Evolutionary conservation across 2,329 filamentous ascomycete genomes (phyloP).

Genomic region (Dactylellina haptotyla): DNA sequence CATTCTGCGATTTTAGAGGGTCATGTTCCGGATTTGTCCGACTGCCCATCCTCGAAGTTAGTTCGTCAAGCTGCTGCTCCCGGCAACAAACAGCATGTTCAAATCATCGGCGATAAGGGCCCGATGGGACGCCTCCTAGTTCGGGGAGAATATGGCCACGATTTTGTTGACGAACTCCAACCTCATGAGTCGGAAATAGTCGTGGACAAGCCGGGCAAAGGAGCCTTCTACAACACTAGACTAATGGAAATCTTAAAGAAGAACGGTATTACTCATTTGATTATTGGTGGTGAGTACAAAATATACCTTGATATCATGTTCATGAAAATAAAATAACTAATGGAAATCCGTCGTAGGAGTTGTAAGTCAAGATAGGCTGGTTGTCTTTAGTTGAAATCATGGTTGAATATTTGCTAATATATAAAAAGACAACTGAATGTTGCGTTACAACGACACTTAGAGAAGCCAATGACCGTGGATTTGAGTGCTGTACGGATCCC

Average conservation of each 20-base stretch:
- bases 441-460: conserved; percentile 69
- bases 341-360: conserved; percentile 35
- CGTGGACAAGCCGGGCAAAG: conserved; percentile 70
- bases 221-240: conserved; percentile 69
- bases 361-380: conserved; percentile 14
- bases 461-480: conserved; percentile 71
- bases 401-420: conserved; percentile 30
- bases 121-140: conserved; percentile 67
- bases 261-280: conserved; percentile 68
- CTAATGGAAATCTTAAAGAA: conserved; percentile 68
- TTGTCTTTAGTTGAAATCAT: too few relatives aligned
- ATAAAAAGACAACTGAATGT: conserved; percentile 59
- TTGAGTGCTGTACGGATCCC: conserved; percentile 67
- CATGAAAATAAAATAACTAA: not conserved
- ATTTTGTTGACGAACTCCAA: conserved; percentile 67
- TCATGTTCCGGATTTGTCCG: conserved; percentile 66
- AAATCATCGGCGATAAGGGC: conserved; percentile 67
- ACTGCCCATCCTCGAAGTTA: conserved; percentile 67
- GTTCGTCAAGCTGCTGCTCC: conserved; percentile 66
- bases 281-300: conserved; percentile 61
- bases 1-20: conserved; percentile 60
- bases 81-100: conserved; percentile 62
- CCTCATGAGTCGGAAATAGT: conserved; percentile 67
- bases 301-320: conserved; percentile 59
- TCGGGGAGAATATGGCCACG: conserved; percentile 68